Conservation (phyloP, 1,284 basidiomycete genomes). For the Volvariella surrecta region DNA sequence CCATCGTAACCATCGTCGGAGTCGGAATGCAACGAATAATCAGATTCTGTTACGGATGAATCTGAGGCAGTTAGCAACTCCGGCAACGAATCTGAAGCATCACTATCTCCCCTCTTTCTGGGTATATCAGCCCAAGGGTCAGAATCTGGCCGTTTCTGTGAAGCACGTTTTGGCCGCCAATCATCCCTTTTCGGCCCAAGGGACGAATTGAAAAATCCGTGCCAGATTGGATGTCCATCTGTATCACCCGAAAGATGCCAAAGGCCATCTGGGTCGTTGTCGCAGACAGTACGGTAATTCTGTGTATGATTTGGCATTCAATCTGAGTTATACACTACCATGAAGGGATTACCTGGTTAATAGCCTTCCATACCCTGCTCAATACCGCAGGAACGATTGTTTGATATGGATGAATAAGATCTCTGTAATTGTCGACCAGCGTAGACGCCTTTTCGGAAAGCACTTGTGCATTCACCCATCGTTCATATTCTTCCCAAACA, state of each 20-base stretch:
- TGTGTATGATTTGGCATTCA: conserved; percentile 18
- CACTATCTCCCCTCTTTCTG: conserved; percentile 10
- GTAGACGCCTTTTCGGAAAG: conserved; percentile 48
- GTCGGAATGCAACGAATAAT: conserved; percentile 30
- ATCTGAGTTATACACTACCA: background rate
- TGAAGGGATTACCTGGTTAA: conserved; percentile 45
- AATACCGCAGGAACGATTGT: conserved; percentile 41
- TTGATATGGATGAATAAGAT: conserved; percentile 48
- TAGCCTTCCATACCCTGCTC: conserved; percentile 52
- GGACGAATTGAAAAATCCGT: conserved; percentile 28
- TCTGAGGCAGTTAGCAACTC: conserved; percentile 53
- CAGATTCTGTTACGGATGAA: conserved; percentile 32
- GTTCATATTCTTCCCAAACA: conserved; percentile 49
- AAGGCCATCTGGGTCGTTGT: conserved; percentile 46
- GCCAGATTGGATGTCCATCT: conserved; percentile 50
- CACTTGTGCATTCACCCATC: conserved; percentile 59
- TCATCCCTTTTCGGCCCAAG: too few relatives aligned
- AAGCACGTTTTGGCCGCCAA: too few relatives aligned
- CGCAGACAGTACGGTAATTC: conserved; percentile 50
- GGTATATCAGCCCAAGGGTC: conserved; percentile 23
- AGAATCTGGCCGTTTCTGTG: too few relatives aligned
- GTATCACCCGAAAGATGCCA: conserved; percentile 56
- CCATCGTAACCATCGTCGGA: conserved; percentile 16
- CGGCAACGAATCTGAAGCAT: conserved; percentile 46
- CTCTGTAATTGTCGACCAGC: conserved; percentile 39